Evolutionary conservation across 768 basidiomycete genomes (phyloP), one percentile per base, ranked within the genome.

Genomic region (Chalciporus chontae): DNA sequence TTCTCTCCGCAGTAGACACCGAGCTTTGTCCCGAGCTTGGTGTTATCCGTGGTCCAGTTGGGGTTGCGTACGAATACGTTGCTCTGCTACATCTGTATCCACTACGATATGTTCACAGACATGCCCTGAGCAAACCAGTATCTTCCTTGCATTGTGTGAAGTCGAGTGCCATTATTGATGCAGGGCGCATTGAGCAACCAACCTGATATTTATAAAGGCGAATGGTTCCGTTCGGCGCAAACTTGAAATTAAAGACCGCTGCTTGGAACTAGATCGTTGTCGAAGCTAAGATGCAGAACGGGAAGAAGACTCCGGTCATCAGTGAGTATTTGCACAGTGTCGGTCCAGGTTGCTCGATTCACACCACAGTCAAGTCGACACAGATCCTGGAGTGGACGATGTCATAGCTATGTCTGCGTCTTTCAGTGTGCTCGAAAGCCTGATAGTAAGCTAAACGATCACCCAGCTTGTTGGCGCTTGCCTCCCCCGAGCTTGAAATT

Each of bases 361-460:
- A 66, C 27, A 19, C 17, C 13, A n/a, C 31, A 18, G 40, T 36
- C 17, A 26, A 90, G 87, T 90, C 60, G 90, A 91, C 57, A 88
- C 88, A 23, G 90, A 94, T 62, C 88, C 90, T 7, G 91, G 91
- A 29, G 84, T 91, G 4, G 91, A 94, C 61, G 91, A 94, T 64
- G 72, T 77, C 21, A 57, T 91, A 45, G 90, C 90, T 24, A 81
- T 94, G 89, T 86, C 50, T 51, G 82, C 66, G 24, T 50, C 19
- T 24, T 41, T n/a, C 31, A 15, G 14, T 48, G 8, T 44, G 19
- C 31, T 27, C 26, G 17, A 14, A 31, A 27, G 15, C 34, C n/a
- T 36, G 14, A n/a, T 5, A 36, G 6, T 15, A n/a, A n/a, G n/a
- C 34, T 36, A n/a, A 36, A 36, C 43, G 26, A 43, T 15, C 45